Conservation (phyloP, 1,284 basidiomycete species). For the Leccinum subfulvum region DNA sequence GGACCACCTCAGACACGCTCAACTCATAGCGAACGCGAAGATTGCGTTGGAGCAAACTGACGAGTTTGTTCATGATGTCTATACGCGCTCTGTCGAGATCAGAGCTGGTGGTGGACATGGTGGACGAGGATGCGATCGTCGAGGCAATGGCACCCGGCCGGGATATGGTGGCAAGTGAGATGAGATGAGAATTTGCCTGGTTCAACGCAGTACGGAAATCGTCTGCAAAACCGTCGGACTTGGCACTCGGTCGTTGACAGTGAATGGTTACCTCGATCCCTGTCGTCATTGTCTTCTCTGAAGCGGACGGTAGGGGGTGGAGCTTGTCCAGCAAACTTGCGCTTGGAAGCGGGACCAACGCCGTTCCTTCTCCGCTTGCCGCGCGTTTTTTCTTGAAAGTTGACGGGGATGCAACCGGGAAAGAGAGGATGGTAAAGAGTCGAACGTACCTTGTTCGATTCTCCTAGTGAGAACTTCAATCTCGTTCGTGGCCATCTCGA, state of each 20-base stretch:
- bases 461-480: conserved; percentile 65
- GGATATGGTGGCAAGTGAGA: conserved; percentile 48
- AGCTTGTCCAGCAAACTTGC: conserved; percentile 40
- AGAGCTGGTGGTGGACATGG: conserved; percentile 34
- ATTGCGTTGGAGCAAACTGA: conserved; percentile 70
- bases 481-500: conserved; percentile 68
- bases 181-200: conserved; percentile 56
- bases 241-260: background rate
- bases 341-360: conserved; percentile 32
- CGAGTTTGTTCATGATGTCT: conserved; percentile 67
- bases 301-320: conserved; percentile 27
- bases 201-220: conserved; percentile 70
- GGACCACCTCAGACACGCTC: conserved; percentile 67
- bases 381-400: conserved; percentile 40
- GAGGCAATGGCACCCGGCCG: conserved; percentile 48
- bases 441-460: conserved; percentile 58
- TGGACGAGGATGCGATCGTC: conserved; percentile 36
- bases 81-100: conserved; percentile 59
- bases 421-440: background rate
- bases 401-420: background rate
- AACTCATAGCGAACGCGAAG: conserved; percentile 78
- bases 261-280: conserved; percentile 27
- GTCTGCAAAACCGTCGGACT: conserved; percentile 39
- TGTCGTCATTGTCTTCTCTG: conserved; percentile 41
- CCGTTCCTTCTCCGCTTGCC: conserved; percentile 39